Base-by-base conservation (phyloP, 768 basidiomycete species). In the Lactarius evosmus region DNA sequence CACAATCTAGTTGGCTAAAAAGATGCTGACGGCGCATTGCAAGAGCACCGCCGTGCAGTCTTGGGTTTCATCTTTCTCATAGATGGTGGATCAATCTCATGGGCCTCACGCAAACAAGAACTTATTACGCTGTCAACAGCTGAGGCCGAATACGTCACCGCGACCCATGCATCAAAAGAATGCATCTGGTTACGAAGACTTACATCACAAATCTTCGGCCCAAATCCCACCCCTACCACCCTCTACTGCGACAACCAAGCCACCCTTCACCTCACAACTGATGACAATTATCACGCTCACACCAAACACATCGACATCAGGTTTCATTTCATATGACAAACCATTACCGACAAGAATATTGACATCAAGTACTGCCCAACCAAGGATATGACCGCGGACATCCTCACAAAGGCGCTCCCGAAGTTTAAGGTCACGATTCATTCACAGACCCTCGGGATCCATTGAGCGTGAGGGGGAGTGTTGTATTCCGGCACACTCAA, bases 261-360 rank as follows among this genome's bases (percentile, higher is more conserved):
- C 32, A 33, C 55, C 1, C 25, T 56, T 16, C 16, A 0, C 6
- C 61, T 62, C 30, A 16, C 53, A 7, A 56, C 27, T 14, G 25
- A 4, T n/a, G 32, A 55, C 54, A 62, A 46, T 7, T 61, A 25
- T 19, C 61, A 62, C 32, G 22, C 61, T 4, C 54, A 44, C n/a
- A 62, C 54, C 8, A 61, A 61, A 32, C 54, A 62, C 22, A 56
- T 62, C 16, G 61, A 55, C 25, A 22, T 56, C 2, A 38, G 30
- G 9, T 61, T n/a, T 25, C 60, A 61, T 41, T 61, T 61, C 38
- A 61, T 61, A n/a, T n/a, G n/a, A n/a, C n/a, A n/a, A n/a, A n/a
- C n/a, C n/a, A n/a, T n/a, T n/a, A n/a, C n/a, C n/a, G n/a, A n/a
- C n/a, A n/a, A n/a, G n/a, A n/a, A n/a, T n/a, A n/a, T n/a, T n/a